Evolutionary conservation across 1,284 basidiomycete genomes (phyloP).

Genomic region (Tilletiaria anomala): DNA sequence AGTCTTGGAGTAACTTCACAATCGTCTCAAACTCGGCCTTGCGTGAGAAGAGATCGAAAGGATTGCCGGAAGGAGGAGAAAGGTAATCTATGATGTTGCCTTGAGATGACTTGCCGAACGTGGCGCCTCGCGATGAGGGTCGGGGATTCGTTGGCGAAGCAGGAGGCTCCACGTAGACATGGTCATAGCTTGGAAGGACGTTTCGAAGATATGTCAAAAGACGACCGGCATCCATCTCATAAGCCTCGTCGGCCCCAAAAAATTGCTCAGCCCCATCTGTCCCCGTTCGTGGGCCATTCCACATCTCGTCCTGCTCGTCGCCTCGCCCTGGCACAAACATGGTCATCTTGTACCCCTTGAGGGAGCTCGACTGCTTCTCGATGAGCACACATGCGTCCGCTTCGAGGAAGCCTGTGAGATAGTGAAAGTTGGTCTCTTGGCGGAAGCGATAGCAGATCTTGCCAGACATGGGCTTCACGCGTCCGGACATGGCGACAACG

Average conservation of each 20-base stretch:
- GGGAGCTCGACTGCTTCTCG: slow-evolving; percentile 34
- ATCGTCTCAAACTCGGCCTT: slow-evolving; percentile 36
- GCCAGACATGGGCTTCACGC: slow-evolving; percentile 61
- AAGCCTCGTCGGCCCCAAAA: slow-evolving; percentile 36
- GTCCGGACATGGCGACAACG: slow-evolving; percentile 65
- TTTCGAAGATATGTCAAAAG: too few relatives aligned
- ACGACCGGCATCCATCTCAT: too few relatives aligned
- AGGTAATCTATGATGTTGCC: slow-evolving; percentile 31
- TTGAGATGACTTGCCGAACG: slow-evolving; percentile 9
- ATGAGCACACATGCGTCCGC: slow-evolving; percentile 68
- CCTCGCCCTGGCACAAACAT: slow-evolving; percentile 54
- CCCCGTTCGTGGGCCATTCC: slow-evolving; percentile 65
- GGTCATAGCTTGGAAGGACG: too few relatives aligned
- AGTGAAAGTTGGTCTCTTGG: slow-evolving; percentile 47
- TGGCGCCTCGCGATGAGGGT: too few relatives aligned
- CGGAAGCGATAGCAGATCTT: slow-evolving; percentile 70
- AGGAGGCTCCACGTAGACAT: slow-evolving; percentile 34
- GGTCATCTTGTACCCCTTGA: slow-evolving; percentile 71
- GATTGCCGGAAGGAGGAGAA: slow-evolving; percentile 20
- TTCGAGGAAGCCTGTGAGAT: slow-evolving; percentile 87
- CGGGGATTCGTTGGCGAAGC: slow-evolving; percentile 17
- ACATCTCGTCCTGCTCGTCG: slow-evolving; percentile 64
- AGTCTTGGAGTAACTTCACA: slow-evolving; percentile 24
- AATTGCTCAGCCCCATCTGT: slow-evolving; percentile 25
- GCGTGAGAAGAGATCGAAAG: slow-evolving; percentile 25